Percentiles rank a stretch among this genome's conserved stretches.
These are phyloP conservation scores for Metschnikowia rubicola DNA, from an alignment of 805 yeast genomes.

Conservation along the genomic window DNA sequence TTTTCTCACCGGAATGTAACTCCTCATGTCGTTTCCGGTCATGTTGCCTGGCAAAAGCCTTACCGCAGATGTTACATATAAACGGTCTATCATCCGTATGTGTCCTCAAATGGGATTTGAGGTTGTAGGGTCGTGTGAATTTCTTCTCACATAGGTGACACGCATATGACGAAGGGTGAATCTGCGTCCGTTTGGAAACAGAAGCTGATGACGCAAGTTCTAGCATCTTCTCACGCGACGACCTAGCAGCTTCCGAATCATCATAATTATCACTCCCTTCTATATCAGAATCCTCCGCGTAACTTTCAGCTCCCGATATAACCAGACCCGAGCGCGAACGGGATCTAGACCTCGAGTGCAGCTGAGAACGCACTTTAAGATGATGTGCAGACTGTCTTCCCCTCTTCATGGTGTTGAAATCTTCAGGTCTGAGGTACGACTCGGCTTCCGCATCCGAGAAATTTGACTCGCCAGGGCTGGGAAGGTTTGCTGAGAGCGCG, in stretches of 20 bases:
- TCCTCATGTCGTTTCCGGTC: conserved; percentile 46
- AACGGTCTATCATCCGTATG: conserved; percentile 85
- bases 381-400: conserved; percentile 39
- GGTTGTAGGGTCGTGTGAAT: conserved; percentile 89
- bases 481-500: conserved; percentile 3
- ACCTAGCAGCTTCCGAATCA: conserved; percentile 9
- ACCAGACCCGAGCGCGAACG: conserved; percentile 16
- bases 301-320: not conserved
- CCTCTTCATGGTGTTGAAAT: conserved; percentile 36
- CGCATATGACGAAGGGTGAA: conserved; percentile 69
- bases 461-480: conserved; percentile 14
- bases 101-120: conserved; percentile 86
- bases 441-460: conserved; percentile 14
- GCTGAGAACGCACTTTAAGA: conserved; percentile 10
- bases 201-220: conserved; percentile 62
- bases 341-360: conserved; percentile 28
- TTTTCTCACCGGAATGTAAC: conserved; percentile 72
- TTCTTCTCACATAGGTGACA: conserved; percentile 83
- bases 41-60: conserved; percentile 59
- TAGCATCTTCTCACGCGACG: conserved; percentile 55
- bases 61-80: conserved; percentile 69
- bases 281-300: conserved; percentile 20
- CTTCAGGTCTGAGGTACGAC: conserved; percentile 32
- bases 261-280: conserved; percentile 13
- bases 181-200: conserved; percentile 55